phyloP scores from a whole-genome alignment of 1,284 basidiomycete species.

The Athelia sp. region DNA sequence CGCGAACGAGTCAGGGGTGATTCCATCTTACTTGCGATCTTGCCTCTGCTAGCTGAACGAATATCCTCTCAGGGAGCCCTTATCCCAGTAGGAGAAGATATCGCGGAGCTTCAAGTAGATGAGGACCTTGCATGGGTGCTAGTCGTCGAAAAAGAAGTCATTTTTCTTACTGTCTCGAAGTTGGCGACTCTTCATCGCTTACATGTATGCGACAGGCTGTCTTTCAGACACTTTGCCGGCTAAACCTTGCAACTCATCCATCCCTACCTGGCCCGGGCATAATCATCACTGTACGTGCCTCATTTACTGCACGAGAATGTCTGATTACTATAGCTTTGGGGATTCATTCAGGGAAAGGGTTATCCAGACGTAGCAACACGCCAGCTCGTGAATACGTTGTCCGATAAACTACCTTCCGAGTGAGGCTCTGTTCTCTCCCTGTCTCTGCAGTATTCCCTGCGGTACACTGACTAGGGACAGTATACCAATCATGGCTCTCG shows the following conservation, averaged over 20 bases:
- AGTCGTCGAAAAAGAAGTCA: constrained; percentile 88
- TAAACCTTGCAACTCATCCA: constrained; percentile 44
- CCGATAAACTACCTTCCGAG: constrained; percentile 55
- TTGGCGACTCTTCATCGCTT: background rate
- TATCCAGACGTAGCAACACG: constrained; percentile 90
- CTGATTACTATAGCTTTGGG: constrained; percentile 1
- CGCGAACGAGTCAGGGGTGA: constrained; percentile 54
- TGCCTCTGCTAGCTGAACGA: background rate
- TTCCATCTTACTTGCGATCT: constrained; percentile 7
- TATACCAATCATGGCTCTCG: constrained; percentile 70
- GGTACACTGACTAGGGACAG: constrained; percentile 28
- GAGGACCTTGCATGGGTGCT: constrained; percentile 69
- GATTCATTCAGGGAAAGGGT: constrained; percentile 73
- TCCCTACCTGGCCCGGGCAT: constrained; percentile 56
- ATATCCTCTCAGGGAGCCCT: constrained; percentile 50
- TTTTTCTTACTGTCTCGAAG: constrained; percentile 9
- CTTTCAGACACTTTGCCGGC: constrained; percentile 74
- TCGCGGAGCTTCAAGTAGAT: constrained; percentile 51
- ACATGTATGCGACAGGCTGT: constrained; percentile 57
- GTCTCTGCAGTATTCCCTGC: background rate
- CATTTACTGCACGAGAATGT: background rate
- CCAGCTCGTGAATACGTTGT: constrained; percentile 70
- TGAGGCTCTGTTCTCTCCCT: constrained; percentile 12
- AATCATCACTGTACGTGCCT: constrained; percentile 56
- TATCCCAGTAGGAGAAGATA: constrained; percentile 73